Conservation (phyloP, 768 basidiomycete species). For the Cyclocybe cylindracea region DNA sequence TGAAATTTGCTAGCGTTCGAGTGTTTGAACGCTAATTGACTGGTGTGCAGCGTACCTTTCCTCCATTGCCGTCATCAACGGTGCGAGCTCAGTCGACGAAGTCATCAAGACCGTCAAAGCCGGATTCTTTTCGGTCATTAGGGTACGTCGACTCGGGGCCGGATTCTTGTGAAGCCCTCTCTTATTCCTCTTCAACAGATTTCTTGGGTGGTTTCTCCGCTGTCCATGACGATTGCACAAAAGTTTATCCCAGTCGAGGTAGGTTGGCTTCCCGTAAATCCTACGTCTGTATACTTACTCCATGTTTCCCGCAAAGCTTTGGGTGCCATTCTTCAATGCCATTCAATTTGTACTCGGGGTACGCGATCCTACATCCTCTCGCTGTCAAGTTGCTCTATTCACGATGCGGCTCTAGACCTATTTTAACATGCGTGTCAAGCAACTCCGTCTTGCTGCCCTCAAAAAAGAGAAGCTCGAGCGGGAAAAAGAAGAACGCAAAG, state of each 20-base stretch:
- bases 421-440: slow-evolving; percentile 76
- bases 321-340: slow-evolving; percentile 87
- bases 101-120: slow-evolving; percentile 66
- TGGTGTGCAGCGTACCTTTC: slow-evolving; percentile 60
- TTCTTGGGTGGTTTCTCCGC: slow-evolving; percentile 77
- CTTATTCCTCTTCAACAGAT: slow-evolving; percentile 46
- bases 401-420: slow-evolving; percentile 48
- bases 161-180: neutral
- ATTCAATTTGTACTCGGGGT: slow-evolving; percentile 79
- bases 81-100: slow-evolving; percentile 66
- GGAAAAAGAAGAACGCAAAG: slow-evolving; percentile 20
- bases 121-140: slow-evolving; percentile 74
- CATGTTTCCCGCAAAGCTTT: slow-evolving; percentile 49
- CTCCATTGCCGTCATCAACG: slow-evolving; percentile 83
- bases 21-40: neutral
- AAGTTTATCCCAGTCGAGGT: slow-evolving; percentile 79
- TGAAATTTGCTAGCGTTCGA: slow-evolving; percentile 15
- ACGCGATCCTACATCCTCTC: slow-evolving; percentile 24
- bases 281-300: neutral
- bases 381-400: neutral
- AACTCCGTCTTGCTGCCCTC: slow-evolving; percentile 51
- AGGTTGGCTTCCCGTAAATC: slow-evolving; percentile 14
- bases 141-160: slow-evolving; percentile 43
- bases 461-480: slow-evolving; percentile 45
- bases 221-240: slow-evolving; percentile 76